A percentile compares a stretch with the other conserved stretches of the same genome.
Evolutionary conservation across 768 basidiomycete species (phyloP).

Genomic region (Porpolomopsis calyptriformis): DNA sequence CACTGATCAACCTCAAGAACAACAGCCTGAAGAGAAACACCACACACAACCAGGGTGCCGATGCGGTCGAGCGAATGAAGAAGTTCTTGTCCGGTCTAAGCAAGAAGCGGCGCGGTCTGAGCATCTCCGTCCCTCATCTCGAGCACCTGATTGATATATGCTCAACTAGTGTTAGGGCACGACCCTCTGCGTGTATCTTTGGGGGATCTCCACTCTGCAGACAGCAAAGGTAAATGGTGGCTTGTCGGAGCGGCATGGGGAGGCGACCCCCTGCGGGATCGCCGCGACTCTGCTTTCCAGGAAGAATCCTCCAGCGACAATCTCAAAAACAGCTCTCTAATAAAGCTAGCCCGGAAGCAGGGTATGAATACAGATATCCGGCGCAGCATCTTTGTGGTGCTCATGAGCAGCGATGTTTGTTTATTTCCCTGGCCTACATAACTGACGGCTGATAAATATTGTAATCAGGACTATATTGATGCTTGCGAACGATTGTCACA

Average conservation of each 20-base stretch:
- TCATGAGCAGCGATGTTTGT: conserved; percentile 92
- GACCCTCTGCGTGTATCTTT: conserved; percentile 83
- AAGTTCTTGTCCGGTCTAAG: conserved; percentile 68
- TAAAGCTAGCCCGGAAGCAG: conserved; percentile 82
- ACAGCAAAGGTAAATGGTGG: conserved; percentile 97
- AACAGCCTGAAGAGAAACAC: conserved; percentile 65
- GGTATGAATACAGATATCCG: conserved; percentile 99
- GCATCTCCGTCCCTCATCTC: not conserved
- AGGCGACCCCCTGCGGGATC: conserved; percentile 82
- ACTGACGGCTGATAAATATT: not conserved
- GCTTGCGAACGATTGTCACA: conserved; percentile 85
- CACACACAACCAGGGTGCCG: conserved; percentile 58
- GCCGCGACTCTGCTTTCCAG: conserved; percentile 27
- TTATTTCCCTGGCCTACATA: not conserved
- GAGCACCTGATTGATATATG: not conserved
- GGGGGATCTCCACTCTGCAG: conserved; percentile 72
- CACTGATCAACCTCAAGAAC: conserved; percentile 83
- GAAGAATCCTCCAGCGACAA: conserved; percentile 21
- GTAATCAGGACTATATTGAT: conserved; percentile 81
- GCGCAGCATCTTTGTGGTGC: conserved; percentile 79
- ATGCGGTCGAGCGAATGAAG: conserved; percentile 78
- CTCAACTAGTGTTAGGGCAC: conserved; percentile 56
- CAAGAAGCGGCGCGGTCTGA: conserved; percentile 66
- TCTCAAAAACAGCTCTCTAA: conserved; percentile 32
- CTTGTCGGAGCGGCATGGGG: conserved; percentile 93